Percentiles rank a stretch among this genome's conserved stretches.
Conservation (phyloP, 2,329 filamentous ascomycete species). For the Apiospora sp. region DNA sequence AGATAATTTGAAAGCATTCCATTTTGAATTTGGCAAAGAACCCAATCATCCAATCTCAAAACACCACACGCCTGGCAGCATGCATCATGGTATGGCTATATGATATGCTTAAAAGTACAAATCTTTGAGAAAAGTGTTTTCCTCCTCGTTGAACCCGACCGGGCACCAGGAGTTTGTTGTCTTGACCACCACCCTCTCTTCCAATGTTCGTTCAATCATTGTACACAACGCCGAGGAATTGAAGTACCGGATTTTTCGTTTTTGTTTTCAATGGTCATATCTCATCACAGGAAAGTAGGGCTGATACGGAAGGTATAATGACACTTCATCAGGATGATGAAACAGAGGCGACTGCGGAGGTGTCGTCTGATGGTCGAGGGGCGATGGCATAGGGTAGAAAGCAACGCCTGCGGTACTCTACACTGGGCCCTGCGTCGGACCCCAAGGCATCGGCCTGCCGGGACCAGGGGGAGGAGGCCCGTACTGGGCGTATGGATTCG, state of each 20-base stretch:
- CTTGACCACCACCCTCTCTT: not conserved
- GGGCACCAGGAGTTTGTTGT: not conserved
- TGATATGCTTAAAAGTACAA: not conserved
- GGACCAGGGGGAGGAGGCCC: not conserved
- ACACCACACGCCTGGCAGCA: conserved; percentile 14
- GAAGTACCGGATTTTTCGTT: not conserved
- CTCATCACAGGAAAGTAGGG: not conserved
- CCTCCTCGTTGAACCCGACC: not conserved
- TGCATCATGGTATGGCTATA: not conserved
- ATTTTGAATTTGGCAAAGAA: not conserved
- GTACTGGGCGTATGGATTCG: not conserved
- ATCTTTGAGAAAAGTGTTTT: not conserved
- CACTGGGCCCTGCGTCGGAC: conserved; percentile 25
- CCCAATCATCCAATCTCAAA: not conserved
- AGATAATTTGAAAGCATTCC: not conserved
- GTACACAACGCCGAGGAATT: no score
- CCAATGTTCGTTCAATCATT: not conserved
- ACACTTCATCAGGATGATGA: not conserved
- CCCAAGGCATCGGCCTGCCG: conserved; percentile 9
- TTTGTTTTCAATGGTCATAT: not conserved
- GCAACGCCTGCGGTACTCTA: conserved; percentile 9
- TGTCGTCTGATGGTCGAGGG: not conserved
- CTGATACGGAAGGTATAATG: not conserved
- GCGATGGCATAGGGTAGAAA: not conserved
- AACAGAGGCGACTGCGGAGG: not conserved